phyloP scores from a whole-genome alignment of 495 filamentous ascomycete genomes.

The Pyronema omphalodes region DNA sequence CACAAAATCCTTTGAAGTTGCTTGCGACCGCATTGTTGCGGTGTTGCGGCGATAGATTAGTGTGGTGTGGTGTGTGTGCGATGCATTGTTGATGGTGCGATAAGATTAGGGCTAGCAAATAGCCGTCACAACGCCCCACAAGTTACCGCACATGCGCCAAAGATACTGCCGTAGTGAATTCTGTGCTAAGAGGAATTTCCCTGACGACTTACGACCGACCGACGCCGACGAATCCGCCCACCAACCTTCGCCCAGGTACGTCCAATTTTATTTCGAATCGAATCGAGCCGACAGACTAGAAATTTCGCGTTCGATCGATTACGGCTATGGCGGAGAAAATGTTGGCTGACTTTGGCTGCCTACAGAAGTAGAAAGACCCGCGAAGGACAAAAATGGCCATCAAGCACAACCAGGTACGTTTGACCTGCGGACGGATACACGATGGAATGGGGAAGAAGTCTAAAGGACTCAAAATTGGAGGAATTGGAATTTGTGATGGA shows the following conservation, averaged over 20 bases:
- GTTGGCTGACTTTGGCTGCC: not conserved
- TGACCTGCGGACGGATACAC: not conserved
- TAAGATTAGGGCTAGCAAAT: not conserved
- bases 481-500: not conserved
- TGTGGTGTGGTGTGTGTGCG: no score
- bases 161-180: not conserved
- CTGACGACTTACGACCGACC: not conserved
- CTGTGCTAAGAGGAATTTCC: not conserved
- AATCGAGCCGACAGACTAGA: not conserved
- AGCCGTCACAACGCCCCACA: not conserved
- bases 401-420: constrained; percentile 76
- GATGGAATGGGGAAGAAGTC: not conserved
- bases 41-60: not conserved
- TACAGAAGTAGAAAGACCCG: not conserved
- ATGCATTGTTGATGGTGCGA: not conserved
- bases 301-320: not conserved
- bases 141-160: not conserved
- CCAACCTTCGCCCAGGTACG: constrained; percentile 2
- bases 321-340: not conserved
- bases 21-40: no score
- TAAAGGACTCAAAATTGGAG: not conserved
- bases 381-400: constrained; percentile 49
- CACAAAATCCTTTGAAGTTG: no score
- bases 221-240: not conserved
- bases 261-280: not conserved